Evolutionary conservation across 345 rosid genomes (phyloP), one percentile per base, ranked within the genome.

Genomic region (Eucalyptus curtisii): DNA sequence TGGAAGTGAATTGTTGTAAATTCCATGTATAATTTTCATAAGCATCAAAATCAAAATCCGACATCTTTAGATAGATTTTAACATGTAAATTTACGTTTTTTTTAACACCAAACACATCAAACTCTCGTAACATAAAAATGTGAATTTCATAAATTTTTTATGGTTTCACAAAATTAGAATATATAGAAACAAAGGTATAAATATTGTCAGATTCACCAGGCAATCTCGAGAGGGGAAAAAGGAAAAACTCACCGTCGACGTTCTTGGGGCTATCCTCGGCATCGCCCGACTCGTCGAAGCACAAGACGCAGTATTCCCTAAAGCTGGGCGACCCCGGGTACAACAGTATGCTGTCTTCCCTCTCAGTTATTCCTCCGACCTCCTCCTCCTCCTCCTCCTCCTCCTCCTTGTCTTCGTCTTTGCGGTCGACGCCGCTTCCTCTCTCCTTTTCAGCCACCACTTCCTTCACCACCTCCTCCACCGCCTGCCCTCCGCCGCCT

Each of bases 251-350:
- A 86, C 59, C 59, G 59, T 55, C 87, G 55, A 10, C 87, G 87
- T 50, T 11, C 59, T 49, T 86, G 14, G 47, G 27, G 27, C 50
- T 49, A 25, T 25, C 59, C 14, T 55, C 20, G 40, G 86, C 87
- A 19, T 88, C 86, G 10, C 16, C 45, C 2, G 90, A 87, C 30
- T 33, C 88, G 71, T 64, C 37, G 12, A 48, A 9, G 31, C 71
- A 84, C 33, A 64, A 55, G 40, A 86, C 64, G 45, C 93, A 94
- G 59, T 94, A 94, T 7, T 90, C 93, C 87, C 93, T 86, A 52
- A 93, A 94, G 90, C 95, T 94, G 3, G 94, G 94, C 5, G 94
- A 91, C 13, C 90, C 90, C 12, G 89, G 92, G 85, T 42, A 86
- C 33, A 87, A 57, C 15, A 86, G 40, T 15, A 90, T 89, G 88